Percentiles rank a stretch among this genome's conserved stretches.
Conservation (phyloP, 2,329 filamentous ascomycete species). For the Ceratocystis alfenasii region DNA sequence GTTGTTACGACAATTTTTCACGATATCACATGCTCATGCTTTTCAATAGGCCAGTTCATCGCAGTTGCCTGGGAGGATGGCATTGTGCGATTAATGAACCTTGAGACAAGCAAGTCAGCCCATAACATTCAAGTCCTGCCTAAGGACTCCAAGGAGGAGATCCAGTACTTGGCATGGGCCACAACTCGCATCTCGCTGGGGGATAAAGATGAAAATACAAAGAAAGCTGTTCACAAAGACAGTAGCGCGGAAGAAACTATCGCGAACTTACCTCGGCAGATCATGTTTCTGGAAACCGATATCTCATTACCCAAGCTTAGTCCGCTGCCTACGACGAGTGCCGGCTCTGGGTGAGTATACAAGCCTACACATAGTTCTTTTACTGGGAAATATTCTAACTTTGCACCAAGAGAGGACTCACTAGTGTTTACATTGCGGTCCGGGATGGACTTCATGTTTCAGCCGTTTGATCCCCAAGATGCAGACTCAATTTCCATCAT, state of each 20-base stretch:
- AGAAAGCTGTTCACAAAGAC: conserved; percentile 21
- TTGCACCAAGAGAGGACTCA: conserved; percentile 36
- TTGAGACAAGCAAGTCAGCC: conserved; percentile 70
- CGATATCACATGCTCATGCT: neutral
- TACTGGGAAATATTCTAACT: conserved; percentile 12
- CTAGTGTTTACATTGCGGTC: conserved; percentile 57
- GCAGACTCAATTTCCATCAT: conserved; percentile 69
- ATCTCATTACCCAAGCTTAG: conserved; percentile 65
- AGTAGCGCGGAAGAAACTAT: neutral
- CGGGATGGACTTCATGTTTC: conserved; percentile 59
- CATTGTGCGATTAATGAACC: conserved; percentile 59
- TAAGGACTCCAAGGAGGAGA: conserved; percentile 24
- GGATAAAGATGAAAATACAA: neutral
- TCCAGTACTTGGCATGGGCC: conserved; percentile 18
- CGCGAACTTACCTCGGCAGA: conserved; percentile 55
- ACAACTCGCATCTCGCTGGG: conserved; percentile 16
- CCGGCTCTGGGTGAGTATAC: conserved; percentile 47
- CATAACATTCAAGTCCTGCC: conserved; percentile 51
- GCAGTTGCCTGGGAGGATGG: conserved; percentile 78
- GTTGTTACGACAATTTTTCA: neutral
- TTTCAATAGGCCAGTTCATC: conserved; percentile 49
- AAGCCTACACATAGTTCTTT: neutral
- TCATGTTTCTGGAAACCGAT: conserved; percentile 66
- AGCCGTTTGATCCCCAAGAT: conserved; percentile 48
- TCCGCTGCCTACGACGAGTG: conserved; percentile 49